These are phyloP conservation scores for Isatis lusitanica DNA, from an alignment of 441 rosid genomes.

Conservation along the genomic window DNA sequence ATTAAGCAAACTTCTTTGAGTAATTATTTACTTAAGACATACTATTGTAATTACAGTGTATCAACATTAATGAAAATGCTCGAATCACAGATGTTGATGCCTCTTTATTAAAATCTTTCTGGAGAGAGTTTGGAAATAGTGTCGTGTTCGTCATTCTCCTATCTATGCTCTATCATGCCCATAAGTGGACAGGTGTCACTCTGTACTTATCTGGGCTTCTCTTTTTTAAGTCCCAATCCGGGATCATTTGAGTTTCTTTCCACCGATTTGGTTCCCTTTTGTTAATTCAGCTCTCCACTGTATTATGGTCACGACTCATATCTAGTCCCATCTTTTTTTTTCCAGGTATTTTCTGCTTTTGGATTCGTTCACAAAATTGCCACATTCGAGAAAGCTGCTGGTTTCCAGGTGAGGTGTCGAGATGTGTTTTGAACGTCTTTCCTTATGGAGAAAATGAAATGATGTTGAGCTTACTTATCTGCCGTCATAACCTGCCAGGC, in stretches of 20 bases:
- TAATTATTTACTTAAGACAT: constrained; percentile 19
- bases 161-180: constrained; percentile 79
- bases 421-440: constrained; percentile 2
- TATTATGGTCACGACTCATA: constrained; percentile 20
- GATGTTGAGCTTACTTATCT: constrained; percentile 13
- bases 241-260: constrained; percentile 39
- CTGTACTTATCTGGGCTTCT: constrained; percentile 68
- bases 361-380: constrained; percentile 99
- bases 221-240: constrained; percentile 29
- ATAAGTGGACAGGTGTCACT: constrained; percentile 79
- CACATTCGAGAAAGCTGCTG: constrained; percentile 97
- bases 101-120: constrained; percentile 73
- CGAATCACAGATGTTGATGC: constrained; percentile 73
- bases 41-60: constrained; percentile 38
- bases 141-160: constrained; percentile 71
- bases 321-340: constrained; percentile 31
- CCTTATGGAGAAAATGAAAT: background rate
- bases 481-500: constrained; percentile 54
- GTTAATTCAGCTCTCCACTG: background rate
- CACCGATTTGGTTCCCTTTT: constrained; percentile 16
- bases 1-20: background rate
- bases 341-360: constrained; percentile 97
- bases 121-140: constrained; percentile 82
- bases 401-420: constrained; percentile 75
- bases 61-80: constrained; percentile 53